Evolutionary conservation across 2,329 filamentous ascomycete genomes (phyloP), one percentile per base, ranked within the genome.

Genomic region (Herpotrichia juniperi): DNA sequence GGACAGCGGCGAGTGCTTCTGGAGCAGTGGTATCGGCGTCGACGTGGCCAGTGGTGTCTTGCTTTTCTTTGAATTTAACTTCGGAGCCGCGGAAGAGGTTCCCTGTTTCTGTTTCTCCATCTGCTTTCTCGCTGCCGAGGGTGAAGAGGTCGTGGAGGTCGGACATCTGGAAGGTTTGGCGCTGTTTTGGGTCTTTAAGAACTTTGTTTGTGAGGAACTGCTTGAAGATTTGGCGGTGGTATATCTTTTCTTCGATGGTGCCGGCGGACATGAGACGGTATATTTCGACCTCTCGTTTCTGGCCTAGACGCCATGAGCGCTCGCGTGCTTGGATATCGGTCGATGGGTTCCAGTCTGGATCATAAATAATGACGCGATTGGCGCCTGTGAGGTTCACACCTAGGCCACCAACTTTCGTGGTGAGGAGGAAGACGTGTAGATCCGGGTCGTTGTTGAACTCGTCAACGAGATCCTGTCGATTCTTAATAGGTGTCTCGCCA

Each of bases 201-300:
- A 99, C 93, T 73, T 97, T 97, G 76, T 97, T 96, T 3, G 92
- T 94, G 56, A 99, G 81, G 68, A 97, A 97, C 64, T 97, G 93
- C 74, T 99, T 99, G 81, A 96, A 99, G 45, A 99, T 94, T 68
- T 99, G 94, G 14, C 96, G 89, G 73, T 99, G 93, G 58, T 97
- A 99, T 25, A 99, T 99, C 78, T 99, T 99, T 74, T 99, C 94
- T 69, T 99, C 94, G 21, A 99, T 99, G 0, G 96, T 99, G 1
- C 94, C 94, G 4, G 93, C 91, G 3, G 91, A 96, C 90, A 99
- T 96, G n/a, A 99, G 81, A 30, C 96, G 89, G 71, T 97, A 99
- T 19, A 99, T 96, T 4, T 91, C 93, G 24, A 99, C 94, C 42
- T 96, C 91, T 48, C 89, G 88, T 73, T 96, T 97, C 76, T 99